A percentile compares a stretch with the other conserved stretches of the same genome.
Evolutionary conservation across 2,329 filamentous ascomycete species (phyloP).

Genomic region (Hypoxylon sp.): DNA sequence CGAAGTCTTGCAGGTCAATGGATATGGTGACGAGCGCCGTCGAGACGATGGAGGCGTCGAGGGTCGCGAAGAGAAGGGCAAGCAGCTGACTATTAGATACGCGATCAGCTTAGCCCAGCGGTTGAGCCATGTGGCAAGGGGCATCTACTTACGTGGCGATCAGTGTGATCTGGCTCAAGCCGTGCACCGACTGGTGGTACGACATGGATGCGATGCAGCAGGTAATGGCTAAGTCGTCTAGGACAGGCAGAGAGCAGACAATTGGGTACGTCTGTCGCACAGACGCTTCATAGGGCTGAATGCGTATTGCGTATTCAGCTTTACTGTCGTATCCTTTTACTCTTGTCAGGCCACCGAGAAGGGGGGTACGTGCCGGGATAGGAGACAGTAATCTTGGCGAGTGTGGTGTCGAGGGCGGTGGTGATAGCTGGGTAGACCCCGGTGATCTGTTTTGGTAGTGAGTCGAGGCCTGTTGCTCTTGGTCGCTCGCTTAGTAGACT

Average conservation of each 20-base stretch:
- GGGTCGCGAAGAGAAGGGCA: conserved; percentile 63
- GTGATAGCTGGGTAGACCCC: neutral
- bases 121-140: conserved; percentile 36
- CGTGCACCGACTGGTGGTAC: conserved; percentile 29
- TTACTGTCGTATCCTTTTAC: neutral
- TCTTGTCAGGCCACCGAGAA: neutral
- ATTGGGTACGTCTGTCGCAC: neutral
- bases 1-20: conserved; percentile 58
- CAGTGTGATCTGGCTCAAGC: conserved; percentile 45
- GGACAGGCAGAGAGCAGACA: neutral
- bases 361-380: too few relatives aligned
- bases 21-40: conserved; percentile 66
- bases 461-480: neutral
- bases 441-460: neutral
- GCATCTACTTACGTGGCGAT: conserved; percentile 47
- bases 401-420: neutral
- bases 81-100: conserved; percentile 53
- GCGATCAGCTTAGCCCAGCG: conserved; percentile 26
- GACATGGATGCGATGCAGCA: conserved; percentile 22
- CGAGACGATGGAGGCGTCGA: conserved; percentile 66
- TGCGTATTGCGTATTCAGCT: neutral
- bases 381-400: neutral
- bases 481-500: neutral
- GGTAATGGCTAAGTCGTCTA: neutral
- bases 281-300: neutral